Evolutionary conservation across 345 rosid species (phyloP), one percentile per base, ranked within the genome.

Genomic region (Draba incana): DNA sequence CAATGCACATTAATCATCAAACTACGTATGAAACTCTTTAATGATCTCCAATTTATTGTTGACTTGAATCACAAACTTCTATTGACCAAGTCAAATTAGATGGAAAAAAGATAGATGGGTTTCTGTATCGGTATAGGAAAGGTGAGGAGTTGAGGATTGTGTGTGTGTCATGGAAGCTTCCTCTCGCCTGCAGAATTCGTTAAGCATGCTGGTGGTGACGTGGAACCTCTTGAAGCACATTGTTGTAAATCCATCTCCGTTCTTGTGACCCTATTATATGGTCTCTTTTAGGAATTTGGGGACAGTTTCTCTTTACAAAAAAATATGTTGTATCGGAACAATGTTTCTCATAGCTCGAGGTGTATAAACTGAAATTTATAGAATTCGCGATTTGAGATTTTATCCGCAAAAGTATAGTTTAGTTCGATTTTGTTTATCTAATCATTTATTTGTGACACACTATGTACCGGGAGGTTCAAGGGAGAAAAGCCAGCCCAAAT

Each of bases 111-210:
- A 80, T 90, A 16, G 88, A 92, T 42, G 98, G 98, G 9, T 90
- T 90, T 61, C 87, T 92, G 35, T 90, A 81, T 78, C 82, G 84
- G 61, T 90, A 86, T 52, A 70, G 83, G 16, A 92, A 81, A 75
- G 97, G 97, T 1, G 90, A 85, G 57, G 93, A 84, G 31, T 90
- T 90, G 69, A 82, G 83, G 74, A 92, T 92, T 45, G 86, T 92
- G 41, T 92, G 98, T 27, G 85, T 90, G 15, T 92, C 97, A 90
- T 68, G 96, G 98, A 38, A 88, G 79, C 74, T 90, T 90, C 70
- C 81, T 85, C 27, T 79, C 98, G 7, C 93, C 97, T 0, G 90
- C 93, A 0, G 97, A 90, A 72, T 92, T 92, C 42, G 90, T 92
- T 13, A 83, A 84, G 68, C 98, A 92, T 2, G 97, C 97, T 5